phyloP scores from a whole-genome alignment of 1,284 basidiomycete species.

The Naganishia sp. region DNA sequence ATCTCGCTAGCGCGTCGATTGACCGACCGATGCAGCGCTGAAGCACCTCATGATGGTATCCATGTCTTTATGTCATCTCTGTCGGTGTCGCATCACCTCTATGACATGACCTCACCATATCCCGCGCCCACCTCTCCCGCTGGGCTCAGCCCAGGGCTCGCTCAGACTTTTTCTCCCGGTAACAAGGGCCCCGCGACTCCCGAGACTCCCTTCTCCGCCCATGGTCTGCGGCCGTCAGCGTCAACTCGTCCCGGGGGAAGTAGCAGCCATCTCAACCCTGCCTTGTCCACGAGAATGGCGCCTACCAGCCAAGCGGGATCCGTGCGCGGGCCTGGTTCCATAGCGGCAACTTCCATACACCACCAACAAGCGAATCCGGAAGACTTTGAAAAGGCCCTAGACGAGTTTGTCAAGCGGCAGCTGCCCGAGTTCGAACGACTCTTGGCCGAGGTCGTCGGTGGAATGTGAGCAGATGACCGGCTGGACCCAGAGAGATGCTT shows the following conservation, averaged over 20 bases:
- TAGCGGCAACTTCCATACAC: slow-evolving; percentile 14
- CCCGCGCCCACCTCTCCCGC: not conserved
- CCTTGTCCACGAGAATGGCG: not conserved
- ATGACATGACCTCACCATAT: slow-evolving; percentile 24
- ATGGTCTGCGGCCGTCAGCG: not conserved
- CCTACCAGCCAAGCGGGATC: slow-evolving; percentile 17
- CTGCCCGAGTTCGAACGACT: slow-evolving; percentile 15
- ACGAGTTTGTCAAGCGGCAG: slow-evolving; percentile 19
- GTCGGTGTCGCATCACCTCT: not conserved
- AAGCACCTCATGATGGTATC: no score
- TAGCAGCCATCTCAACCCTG: slow-evolving; percentile 22
- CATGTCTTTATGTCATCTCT: no score
- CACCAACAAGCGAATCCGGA: slow-evolving; percentile 5
- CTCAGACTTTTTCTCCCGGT: not conserved
- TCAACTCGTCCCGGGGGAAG: slow-evolving; percentile 4
- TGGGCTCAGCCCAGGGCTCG: slow-evolving; percentile 2
- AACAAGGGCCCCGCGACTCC: not conserved
- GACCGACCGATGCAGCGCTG: not conserved
- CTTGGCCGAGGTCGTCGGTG: slow-evolving; percentile 8
- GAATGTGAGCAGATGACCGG: slow-evolving; percentile 13
- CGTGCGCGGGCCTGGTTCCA: not conserved
- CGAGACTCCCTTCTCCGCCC: not conserved
- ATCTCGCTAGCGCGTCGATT: slow-evolving; percentile 3
- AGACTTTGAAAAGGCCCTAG: slow-evolving; percentile 26
- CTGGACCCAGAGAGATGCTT: not conserved